phyloP scores from a whole-genome alignment of 441 rosid genomes.

The Eugenia klotzschiana region DNA sequence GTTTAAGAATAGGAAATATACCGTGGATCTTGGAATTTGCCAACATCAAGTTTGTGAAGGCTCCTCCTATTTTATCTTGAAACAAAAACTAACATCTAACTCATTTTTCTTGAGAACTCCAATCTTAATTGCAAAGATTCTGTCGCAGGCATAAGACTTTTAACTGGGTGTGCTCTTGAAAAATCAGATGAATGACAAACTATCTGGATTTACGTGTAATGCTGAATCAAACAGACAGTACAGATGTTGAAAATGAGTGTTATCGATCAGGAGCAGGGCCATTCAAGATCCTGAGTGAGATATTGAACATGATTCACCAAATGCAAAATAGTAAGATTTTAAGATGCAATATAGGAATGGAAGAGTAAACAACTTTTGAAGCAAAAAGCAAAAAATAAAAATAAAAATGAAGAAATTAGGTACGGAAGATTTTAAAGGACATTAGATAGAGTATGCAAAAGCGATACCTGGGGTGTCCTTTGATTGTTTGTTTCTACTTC shows the following conservation, averaged over 20 bases:
- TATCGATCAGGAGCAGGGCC: background rate
- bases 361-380: background rate
- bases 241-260: background rate
- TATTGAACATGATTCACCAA: background rate
- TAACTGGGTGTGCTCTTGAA: background rate
- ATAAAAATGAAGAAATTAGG: background rate
- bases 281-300: background rate
- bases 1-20: background rate
- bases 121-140: background rate
- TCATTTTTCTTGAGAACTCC: background rate
- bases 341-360: background rate
- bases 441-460: background rate
- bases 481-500: background rate
- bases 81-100: background rate
- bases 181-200: background rate
- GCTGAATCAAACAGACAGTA: background rate
- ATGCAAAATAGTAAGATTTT: background rate
- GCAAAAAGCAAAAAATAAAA: background rate
- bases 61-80: background rate
- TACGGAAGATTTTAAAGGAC: background rate
- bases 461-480: slow-evolving; percentile 13
- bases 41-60: background rate
- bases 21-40: background rate
- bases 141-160: background rate
- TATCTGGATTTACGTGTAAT: background rate